Evolutionary conservation across 1,139 yeast genomes (phyloP).

Genomic region (Candida sp.): DNA sequence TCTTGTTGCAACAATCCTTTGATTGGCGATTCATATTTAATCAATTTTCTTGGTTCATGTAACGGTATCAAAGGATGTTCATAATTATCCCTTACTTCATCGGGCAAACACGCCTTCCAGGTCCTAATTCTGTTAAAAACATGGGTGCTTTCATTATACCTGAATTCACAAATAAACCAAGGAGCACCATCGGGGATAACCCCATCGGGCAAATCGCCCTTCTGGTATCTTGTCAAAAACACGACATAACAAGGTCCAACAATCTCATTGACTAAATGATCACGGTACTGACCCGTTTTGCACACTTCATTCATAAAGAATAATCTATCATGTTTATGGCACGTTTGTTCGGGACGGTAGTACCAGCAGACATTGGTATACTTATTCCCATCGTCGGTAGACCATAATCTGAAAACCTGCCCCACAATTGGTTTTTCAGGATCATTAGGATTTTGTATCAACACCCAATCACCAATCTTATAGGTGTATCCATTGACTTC

Average conservation of each 20-base stretch:
- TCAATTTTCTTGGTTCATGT: constrained; percentile 59
- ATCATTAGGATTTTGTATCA: constrained; percentile 83
- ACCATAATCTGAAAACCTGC: constrained; percentile 92
- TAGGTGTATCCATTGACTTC: constrained; percentile 70
- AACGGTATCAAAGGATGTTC: constrained; percentile 71
- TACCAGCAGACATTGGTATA: constrained; percentile 98
- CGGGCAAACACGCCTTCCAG: constrained; percentile 98
- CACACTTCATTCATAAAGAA: constrained; percentile 94
- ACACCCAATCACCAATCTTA: constrained; percentile 94
- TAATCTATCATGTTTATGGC: constrained; percentile 83
- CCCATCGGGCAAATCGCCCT: constrained; percentile 83
- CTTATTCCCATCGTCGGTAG: constrained; percentile 74
- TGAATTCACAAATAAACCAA: constrained; percentile 89
- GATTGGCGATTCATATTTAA: constrained; percentile 80
- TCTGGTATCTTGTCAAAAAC: constrained; percentile 89
- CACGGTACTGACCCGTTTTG: constrained; percentile 95
- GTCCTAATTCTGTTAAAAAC: constrained; percentile 93
- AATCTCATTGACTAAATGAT: constrained; percentile 84
- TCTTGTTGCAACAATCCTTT: constrained; percentile 70
- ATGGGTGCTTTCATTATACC: constrained; percentile 89
- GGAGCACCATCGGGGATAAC: constrained; percentile 70
- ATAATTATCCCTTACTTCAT: constrained; percentile 82
- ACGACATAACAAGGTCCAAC: constrained; percentile 94
- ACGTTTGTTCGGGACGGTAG: constrained; percentile 96
- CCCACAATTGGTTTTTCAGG: constrained; percentile 88